Conservation (phyloP, 2,329 filamentous ascomycete species). For the Cladosporium austrohemisphaericum region DNA sequence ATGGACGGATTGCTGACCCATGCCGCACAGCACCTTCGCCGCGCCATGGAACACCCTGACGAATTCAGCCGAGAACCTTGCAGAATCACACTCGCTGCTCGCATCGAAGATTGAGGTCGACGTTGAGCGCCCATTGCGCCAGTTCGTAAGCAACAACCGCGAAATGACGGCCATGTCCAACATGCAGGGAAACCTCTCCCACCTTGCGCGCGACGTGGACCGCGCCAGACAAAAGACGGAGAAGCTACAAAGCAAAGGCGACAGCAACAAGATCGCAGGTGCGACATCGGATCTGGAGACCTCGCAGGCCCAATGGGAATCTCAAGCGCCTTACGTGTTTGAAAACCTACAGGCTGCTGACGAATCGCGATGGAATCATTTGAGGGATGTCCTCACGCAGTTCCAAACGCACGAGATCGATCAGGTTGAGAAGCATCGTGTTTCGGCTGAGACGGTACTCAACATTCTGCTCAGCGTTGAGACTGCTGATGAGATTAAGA, state of each 20-base stretch:
- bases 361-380: slow-evolving; percentile 81
- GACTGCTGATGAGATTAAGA: slow-evolving; percentile 80
- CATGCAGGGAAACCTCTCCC: slow-evolving; percentile 74
- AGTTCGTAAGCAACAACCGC: slow-evolving; percentile 65
- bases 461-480: slow-evolving; percentile 81
- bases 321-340: slow-evolving; percentile 90
- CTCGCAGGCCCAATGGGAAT: slow-evolving; percentile 84
- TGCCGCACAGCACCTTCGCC: slow-evolving; percentile 75
- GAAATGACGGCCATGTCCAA: slow-evolving; percentile 78
- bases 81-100: slow-evolving; percentile 77
- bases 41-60: slow-evolving; percentile 86
- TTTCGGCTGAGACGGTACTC: slow-evolving; percentile 73
- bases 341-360: slow-evolving; percentile 89
- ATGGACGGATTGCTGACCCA: slow-evolving; percentile 19
- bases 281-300: slow-evolving; percentile 71
- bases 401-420: slow-evolving; percentile 91
- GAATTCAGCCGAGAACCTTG: slow-evolving; percentile 72
- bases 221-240: slow-evolving; percentile 80
- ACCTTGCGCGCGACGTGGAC: slow-evolving; percentile 80
- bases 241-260: slow-evolving; percentile 77
- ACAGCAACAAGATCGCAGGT: slow-evolving; percentile 70
- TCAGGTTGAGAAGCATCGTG: slow-evolving; percentile 70
- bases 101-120: slow-evolving; percentile 81
- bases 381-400: slow-evolving; percentile 87
- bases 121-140: slow-evolving; percentile 77